Base-by-base conservation (phyloP, 768 basidiomycete species). In the Psilocybe cubensis region DNA sequence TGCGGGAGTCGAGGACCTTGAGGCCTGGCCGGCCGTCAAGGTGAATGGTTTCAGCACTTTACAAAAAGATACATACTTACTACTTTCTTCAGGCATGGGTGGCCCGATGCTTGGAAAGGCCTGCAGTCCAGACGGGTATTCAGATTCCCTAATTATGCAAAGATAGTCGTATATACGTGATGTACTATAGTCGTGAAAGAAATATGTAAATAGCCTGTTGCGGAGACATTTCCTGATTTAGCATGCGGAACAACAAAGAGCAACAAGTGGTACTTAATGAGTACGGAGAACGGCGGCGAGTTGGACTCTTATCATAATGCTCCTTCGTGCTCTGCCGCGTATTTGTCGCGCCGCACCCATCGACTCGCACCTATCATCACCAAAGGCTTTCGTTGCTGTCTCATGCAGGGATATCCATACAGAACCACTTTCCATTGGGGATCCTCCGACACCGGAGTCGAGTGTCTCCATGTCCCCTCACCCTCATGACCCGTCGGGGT, bases 11-110 rank as follows among this genome's bases (percentile, higher is more conserved):
- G 80, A 84, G 40, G 79, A 67, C 24, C 71, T 92, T 48, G 83
- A 87, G 45, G 80, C 82, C 33, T 90, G 79, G 77, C 90, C 92
- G 1, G 73, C 77, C 62, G 68, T 91, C 53, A 83, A 85, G 76
- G 87, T 79, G 41, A 24, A 56, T 42, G 3, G 4, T 12, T 31
- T 25, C 21, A 23, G 10, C 17, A 18, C 18, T 4, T 5, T 40
- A 18, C 27, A 57, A 20, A 23, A 43, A 25, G 8, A 56, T 29
- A 28, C 8, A 41, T 38, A 3, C 27, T 38, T 25, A 9, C 10
- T 14, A 21, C 38, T 14, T 4, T 28, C 41, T 20, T 18, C 44
- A 70, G 68, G 62, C 58, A 8, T 70, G 68, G 68, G 56, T 64
- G 12, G 62, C 31, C 7, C 62, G 66, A 14, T 56, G 45, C 48